phyloP scores from a whole-genome alignment of 352 stramenopile genomes.

The Phytopythium boreale region DNA sequence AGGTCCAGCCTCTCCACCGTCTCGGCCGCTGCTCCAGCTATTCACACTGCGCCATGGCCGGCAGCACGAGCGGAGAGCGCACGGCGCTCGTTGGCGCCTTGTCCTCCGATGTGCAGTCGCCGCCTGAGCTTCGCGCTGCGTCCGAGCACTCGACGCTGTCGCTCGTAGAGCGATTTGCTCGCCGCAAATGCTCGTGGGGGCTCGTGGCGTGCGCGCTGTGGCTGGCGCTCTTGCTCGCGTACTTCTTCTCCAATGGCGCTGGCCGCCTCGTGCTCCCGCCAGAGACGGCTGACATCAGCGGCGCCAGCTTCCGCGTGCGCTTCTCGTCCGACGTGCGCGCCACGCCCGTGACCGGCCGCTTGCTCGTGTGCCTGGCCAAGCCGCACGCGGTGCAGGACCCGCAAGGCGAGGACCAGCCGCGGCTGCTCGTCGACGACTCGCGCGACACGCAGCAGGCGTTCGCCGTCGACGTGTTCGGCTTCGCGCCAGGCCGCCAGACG shows the following conservation, averaged over 20 bases:
- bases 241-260: constrained; percentile 14
- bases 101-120: constrained; percentile 21
- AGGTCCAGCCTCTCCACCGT: neutral
- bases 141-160: neutral
- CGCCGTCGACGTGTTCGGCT: constrained; percentile 56
- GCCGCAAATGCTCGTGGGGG: constrained; percentile 16
- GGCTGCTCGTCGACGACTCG: constrained; percentile 47
- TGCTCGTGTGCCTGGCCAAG: constrained; percentile 59
- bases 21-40: neutral
- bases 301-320: constrained; percentile 33
- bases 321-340: constrained; percentile 27
- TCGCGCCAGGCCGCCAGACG: constrained; percentile 27
- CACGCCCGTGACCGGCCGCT: constrained; percentile 44
- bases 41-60: neutral
- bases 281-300: neutral
- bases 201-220: constrained; percentile 13
- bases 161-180: constrained; percentile 4
- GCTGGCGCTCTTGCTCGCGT: constrained; percentile 10
- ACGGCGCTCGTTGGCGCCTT: constrained; percentile 4
- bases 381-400: constrained; percentile 39
- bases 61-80: constrained; percentile 3
- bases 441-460: constrained; percentile 56
- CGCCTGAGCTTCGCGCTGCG: neutral
- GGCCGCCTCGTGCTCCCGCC: neutral
- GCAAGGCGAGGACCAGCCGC: constrained; percentile 47